Evolutionary conservation across 2,329 filamentous ascomycete species (phyloP).

Genomic region (Pseudogymnoascus sp.): DNA sequence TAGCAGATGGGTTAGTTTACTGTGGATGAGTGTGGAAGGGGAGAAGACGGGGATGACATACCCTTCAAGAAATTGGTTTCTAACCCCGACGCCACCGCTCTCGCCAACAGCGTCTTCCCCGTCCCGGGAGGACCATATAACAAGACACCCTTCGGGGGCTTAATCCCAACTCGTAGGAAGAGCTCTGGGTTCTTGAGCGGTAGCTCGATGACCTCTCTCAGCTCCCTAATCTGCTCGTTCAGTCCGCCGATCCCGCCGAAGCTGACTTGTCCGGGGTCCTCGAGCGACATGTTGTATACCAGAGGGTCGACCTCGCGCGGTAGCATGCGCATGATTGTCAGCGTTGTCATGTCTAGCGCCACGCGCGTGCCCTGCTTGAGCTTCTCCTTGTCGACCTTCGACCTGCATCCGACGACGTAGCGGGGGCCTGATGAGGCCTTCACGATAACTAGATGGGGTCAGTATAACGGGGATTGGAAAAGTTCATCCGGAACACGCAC

Average conservation of each 20-base stretch:
- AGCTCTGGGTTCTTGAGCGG: constrained; percentile 98
- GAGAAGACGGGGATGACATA: constrained; percentile 32
- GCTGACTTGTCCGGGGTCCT: constrained; percentile 95
- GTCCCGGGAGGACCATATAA: constrained; percentile 95
- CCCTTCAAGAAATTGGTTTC: constrained; percentile 99
- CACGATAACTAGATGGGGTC: constrained; percentile 67
- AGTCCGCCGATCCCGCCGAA: constrained; percentile 96
- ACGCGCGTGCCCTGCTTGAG: constrained; percentile 97
- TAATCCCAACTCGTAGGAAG: constrained; percentile 94
- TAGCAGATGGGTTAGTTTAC: constrained; percentile 14
- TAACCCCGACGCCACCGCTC: constrained; percentile 89
- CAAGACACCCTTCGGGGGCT: constrained; percentile 94
- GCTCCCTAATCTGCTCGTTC: constrained; percentile 96
- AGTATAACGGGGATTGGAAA: constrained; percentile 10
- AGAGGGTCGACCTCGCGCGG: constrained; percentile 96
- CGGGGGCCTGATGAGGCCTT: constrained; percentile 95
- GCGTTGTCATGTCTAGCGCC: constrained; percentile 96
- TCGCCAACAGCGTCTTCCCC: constrained; percentile 88
- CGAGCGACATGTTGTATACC: constrained; percentile 99
- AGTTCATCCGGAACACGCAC: constrained; percentile 44
- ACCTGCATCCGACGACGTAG: constrained; percentile 97
- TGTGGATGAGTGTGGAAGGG: constrained; percentile 5
- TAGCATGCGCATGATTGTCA: constrained; percentile 99
- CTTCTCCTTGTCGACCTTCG: constrained; percentile 95
- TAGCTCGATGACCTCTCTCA: constrained; percentile 94